phyloP scores from a whole-genome alignment of 2,329 filamentous ascomycete species.

The Trichophyton rubrum region DNA sequence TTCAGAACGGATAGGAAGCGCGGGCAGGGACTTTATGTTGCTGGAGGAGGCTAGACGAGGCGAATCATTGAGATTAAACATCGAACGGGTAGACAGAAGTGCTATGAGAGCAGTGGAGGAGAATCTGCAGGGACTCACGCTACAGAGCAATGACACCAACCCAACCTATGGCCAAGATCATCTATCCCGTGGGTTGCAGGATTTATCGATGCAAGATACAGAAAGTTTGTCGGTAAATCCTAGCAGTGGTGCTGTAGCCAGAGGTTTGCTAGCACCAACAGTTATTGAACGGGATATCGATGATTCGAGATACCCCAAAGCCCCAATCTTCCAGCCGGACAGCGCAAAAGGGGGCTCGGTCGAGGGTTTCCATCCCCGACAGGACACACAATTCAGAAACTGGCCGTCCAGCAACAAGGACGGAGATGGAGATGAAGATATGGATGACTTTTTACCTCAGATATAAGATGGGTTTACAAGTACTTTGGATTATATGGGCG shows the following conservation, averaged over 20 bases:
- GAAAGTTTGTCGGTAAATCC: neutral
- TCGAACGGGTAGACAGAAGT: constrained; percentile 4
- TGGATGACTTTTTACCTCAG: constrained; percentile 1
- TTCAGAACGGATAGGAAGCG: constrained; percentile 60
- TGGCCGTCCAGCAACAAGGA: neutral
- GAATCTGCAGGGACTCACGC: neutral
- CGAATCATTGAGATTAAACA: neutral
- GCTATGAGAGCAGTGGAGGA: constrained; percentile 14
- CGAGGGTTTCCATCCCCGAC: constrained; percentile 30
- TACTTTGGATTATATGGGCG: neutral
- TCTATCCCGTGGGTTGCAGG: neutral
- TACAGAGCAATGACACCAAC: neutral
- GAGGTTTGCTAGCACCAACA: neutral
- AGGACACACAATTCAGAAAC: constrained; percentile 6
- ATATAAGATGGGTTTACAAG: neutral
- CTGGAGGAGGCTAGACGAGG: constrained; percentile 46
- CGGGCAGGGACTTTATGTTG: constrained; percentile 47
- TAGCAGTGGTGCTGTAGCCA: constrained; percentile 5
- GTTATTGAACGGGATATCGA: constrained; percentile 7
- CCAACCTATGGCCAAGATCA: neutral
- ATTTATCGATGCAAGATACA: neutral
- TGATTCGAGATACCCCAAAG: constrained; percentile 16
- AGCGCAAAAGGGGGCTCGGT: constrained; percentile 29
- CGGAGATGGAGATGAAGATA: constrained; percentile 1
- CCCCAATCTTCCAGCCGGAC: constrained; percentile 21